Percentiles rank a stretch among this genome's conserved stretches.
These are phyloP conservation scores for Candida lessepsii DNA, from an alignment of 805 yeast species.

Conservation along the genomic window DNA sequence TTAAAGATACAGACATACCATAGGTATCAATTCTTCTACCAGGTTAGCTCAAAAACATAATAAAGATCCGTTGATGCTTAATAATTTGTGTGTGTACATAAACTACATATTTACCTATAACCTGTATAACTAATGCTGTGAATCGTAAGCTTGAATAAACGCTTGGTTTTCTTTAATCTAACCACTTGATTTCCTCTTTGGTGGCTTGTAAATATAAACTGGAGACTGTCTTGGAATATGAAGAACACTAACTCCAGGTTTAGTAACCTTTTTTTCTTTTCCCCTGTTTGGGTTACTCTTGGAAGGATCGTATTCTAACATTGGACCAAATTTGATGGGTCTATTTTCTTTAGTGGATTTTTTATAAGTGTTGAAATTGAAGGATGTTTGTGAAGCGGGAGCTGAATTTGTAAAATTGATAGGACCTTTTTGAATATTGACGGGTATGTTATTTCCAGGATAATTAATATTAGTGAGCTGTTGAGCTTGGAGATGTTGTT, in stretches of 20 bases:
- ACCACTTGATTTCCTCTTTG: constrained; percentile 17
- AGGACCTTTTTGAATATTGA: constrained; percentile 9
- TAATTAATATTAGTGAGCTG: neutral
- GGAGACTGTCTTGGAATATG: constrained; percentile 32
- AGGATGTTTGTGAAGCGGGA: constrained; percentile 22
- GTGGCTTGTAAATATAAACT: constrained; percentile 36
- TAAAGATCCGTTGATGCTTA: neutral
- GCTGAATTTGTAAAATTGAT: constrained; percentile 12
- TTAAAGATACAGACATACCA: no score
- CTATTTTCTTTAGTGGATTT: constrained; percentile 6
- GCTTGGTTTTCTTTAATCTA: neutral
- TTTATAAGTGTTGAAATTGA: constrained; percentile 9
- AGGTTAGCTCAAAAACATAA: no score
- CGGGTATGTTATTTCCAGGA: neutral
- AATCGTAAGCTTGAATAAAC: no score
- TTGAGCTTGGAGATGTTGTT: constrained; percentile 9
- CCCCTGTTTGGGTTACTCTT: constrained; percentile 19
- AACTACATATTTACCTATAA: neutral
- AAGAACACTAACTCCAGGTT: constrained; percentile 24
- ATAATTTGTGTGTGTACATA: no score
- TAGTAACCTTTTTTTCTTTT: constrained; percentile 16
- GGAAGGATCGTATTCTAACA: constrained; percentile 41
- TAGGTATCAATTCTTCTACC: no score
- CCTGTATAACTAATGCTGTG: no score
- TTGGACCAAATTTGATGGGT: constrained; percentile 39